Conservation (phyloP, 805 yeast species). For the Allodekkera sacchari region DNA sequence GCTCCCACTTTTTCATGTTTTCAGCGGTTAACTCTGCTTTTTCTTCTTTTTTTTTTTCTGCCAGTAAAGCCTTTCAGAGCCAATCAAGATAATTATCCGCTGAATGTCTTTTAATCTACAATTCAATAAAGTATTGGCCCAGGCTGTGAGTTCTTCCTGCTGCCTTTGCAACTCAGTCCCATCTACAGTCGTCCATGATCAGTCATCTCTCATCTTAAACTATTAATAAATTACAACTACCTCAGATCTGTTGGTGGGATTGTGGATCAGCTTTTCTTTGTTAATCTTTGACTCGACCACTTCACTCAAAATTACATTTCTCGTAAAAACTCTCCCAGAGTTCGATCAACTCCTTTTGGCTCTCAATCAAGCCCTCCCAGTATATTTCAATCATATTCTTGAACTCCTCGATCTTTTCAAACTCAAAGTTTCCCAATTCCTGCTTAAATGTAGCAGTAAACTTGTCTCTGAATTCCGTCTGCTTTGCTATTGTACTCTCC, state of each 20-base stretch:
- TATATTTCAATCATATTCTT: constrained; percentile 84
- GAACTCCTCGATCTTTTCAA: constrained; percentile 72
- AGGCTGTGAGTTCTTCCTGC: too few species aligned
- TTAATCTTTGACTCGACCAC: neutral
- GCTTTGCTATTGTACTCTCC: constrained; percentile 43
- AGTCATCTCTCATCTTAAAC: too few species aligned
- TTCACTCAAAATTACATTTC: constrained; percentile 25
- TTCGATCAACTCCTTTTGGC: constrained; percentile 86
- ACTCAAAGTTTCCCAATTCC: constrained; percentile 65
- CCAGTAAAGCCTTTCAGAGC: too few species aligned
- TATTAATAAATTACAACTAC: too few species aligned
- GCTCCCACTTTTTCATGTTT: too few species aligned
- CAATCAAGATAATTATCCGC: too few species aligned
- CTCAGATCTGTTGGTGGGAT: neutral
- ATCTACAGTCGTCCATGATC: too few species aligned
- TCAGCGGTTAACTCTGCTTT: too few species aligned
- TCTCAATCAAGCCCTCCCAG: constrained; percentile 82
- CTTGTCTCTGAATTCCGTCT: constrained; percentile 52
- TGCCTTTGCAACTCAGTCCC: too few species aligned
- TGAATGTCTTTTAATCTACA: too few species aligned
- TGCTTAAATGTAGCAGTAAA: constrained; percentile 57
- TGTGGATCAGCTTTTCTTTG: neutral
- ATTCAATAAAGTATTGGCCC: too few species aligned
- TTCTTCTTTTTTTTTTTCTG: too few species aligned
- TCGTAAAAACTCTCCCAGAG: constrained; percentile 86